Evolutionary conservation across 495 filamentous ascomycete genomes (phyloP).

Genomic region (Penicillium turbatum): DNA sequence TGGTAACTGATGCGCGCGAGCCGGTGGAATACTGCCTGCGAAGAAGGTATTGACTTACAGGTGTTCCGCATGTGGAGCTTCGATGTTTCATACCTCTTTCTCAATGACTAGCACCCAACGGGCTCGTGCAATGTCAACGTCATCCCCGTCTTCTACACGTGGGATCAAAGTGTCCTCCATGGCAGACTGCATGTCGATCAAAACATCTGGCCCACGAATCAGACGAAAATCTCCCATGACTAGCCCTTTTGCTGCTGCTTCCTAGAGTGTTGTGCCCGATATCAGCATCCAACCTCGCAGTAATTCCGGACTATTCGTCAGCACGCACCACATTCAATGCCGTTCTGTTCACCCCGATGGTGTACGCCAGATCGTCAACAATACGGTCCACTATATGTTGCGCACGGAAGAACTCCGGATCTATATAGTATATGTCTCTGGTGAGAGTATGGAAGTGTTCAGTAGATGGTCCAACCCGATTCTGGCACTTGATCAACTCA

Average conservation of each 20-base stretch:
- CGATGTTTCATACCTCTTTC: conserved; percentile 64
- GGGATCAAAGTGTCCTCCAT: conserved; percentile 62
- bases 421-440: conserved; percentile 89
- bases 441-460: not conserved
- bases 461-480: not conserved
- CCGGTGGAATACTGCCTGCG: conserved; percentile 75
- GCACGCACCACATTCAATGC: conserved; percentile 35
- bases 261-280: conserved; percentile 19
- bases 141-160: conserved; percentile 46
- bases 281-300: not conserved
- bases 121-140: conserved; percentile 49
- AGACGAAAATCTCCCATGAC: conserved; percentile 52
- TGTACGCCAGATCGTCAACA: conserved; percentile 81
- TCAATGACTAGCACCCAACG: conserved; percentile 84
- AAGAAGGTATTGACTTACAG: conserved; percentile 8
- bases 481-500: conserved; percentile 23
- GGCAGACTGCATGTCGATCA: conserved; percentile 21
- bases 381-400: conserved; percentile 72
- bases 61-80: not conserved
- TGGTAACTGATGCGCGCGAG: conserved; percentile 55
- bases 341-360: conserved; percentile 43
- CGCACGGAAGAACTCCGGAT: conserved; percentile 71
- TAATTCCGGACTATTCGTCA: not conserved
- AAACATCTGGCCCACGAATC: conserved; percentile 17
- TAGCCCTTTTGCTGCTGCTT: conserved; percentile 67